Evolutionary conservation across 352 stramenopile genomes (phyloP).

Genomic region (Phytophthora podocarpi): DNA sequence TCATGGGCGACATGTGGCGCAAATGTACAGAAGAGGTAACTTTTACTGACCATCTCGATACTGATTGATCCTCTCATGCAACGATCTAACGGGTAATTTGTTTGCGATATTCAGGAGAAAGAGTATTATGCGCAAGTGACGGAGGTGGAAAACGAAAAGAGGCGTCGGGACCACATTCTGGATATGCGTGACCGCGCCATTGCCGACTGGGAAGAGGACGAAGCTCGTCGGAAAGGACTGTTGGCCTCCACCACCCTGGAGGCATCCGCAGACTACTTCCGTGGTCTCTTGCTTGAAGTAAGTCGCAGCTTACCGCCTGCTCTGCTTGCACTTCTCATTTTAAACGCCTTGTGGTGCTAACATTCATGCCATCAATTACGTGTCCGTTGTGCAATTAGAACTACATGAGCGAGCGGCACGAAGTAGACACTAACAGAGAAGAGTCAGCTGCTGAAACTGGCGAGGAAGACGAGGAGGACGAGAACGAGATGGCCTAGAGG

Average conservation of each 20-base stretch:
- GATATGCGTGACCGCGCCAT: conserved; percentile 74
- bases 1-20: conserved; percentile 85
- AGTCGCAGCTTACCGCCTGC: background rate
- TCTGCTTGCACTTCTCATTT: background rate
- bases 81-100: background rate
- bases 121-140: conserved; percentile 78
- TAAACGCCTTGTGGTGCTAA: conserved; percentile 6
- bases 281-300: conserved; percentile 73
- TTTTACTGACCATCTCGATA: background rate
- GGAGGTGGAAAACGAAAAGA: conserved; percentile 83
- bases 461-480: conserved; percentile 45
- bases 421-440: conserved; percentile 68
- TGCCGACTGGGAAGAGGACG: conserved; percentile 79
- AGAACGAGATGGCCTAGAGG: conserved; percentile 36
- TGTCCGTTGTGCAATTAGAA: conserved; percentile 36
- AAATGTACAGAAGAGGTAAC: conserved; percentile 75
- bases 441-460: conserved; percentile 16
- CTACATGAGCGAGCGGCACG: conserved; percentile 78
- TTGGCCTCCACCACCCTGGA: conserved; percentile 63
- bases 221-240: conserved; percentile 65
- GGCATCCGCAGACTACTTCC: conserved; percentile 60
- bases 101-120: conserved; percentile 51
- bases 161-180: conserved; percentile 70
- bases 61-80: background rate
- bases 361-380: background rate